Evolutionary conservation across 345 rosid species (phyloP).

Genomic region (Eutrema yunnanense): DNA sequence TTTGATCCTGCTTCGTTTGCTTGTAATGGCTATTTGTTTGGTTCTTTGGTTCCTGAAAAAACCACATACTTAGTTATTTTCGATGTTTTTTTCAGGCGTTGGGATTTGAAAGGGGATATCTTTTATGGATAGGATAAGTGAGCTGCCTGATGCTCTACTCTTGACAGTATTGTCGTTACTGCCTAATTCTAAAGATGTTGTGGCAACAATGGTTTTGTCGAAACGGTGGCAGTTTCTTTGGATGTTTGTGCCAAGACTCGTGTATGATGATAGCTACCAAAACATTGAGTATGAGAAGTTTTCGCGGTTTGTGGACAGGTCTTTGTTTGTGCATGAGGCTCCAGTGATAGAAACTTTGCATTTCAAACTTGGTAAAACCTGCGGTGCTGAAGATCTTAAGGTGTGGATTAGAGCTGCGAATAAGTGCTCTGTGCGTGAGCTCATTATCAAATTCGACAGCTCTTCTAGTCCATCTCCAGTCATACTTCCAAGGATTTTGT

Average conservation of each 20-base stretch:
- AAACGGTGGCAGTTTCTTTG: conserved; percentile 9
- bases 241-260: conserved; percentile 1
- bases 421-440: neutral
- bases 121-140: conserved; percentile 3
- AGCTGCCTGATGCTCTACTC: neutral
- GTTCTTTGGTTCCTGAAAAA: too few relatives aligned
- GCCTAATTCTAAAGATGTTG: neutral
- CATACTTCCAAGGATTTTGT: neutral
- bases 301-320: neutral
- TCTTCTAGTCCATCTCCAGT: neutral
- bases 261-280: neutral
- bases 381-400: neutral
- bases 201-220: neutral
- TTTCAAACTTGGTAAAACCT: neutral
- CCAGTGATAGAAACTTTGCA: neutral
- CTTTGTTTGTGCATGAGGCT: neutral
- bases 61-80: neutral
- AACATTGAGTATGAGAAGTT: neutral
- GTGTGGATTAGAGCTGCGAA: conserved; percentile 2
- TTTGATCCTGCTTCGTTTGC: too few relatives aligned
- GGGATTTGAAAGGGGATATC: neutral
- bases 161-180: neutral
- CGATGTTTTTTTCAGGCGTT: neutral
- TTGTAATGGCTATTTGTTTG: too few relatives aligned
- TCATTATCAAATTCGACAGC: neutral